Conservation (phyloP, 306 rosid genomes). For the Vigna nakashimae region DNA sequence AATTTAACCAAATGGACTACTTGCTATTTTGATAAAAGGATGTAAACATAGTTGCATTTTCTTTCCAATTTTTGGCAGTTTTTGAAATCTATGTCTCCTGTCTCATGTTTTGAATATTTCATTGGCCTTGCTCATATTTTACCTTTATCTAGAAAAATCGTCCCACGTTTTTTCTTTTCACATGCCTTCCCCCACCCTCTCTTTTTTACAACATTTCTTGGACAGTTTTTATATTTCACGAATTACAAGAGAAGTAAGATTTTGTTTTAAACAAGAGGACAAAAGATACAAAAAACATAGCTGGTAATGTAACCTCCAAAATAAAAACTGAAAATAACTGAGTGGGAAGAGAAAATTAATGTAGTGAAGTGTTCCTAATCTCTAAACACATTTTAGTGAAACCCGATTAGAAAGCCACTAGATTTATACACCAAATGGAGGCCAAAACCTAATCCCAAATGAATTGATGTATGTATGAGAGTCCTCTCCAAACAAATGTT, state of each 20-base stretch:
- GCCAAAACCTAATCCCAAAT: not conserved
- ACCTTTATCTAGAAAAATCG: not conserved
- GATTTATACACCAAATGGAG: not conserved
- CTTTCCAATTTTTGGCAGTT: constrained; percentile 5
- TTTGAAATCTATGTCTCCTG: constrained; percentile 5
- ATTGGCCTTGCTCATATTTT: constrained; percentile 17
- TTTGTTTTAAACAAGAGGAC: no score
- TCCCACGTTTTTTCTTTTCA: constrained; percentile 10
- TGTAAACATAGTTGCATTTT: not conserved
- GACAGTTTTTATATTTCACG: no score
- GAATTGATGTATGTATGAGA: not conserved
- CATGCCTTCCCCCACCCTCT: not conserved
- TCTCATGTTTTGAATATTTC: constrained; percentile 22
- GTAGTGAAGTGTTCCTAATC: not conserved
- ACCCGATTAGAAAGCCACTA: not conserved
- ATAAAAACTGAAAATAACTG: not conserved
- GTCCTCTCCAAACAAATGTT: not conserved
- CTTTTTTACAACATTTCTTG: no score
- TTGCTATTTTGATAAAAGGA: not conserved
- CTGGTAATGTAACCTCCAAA: not conserved
- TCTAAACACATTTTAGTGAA: not conserved
- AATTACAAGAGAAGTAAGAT: no score
- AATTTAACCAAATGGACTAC: not conserved
- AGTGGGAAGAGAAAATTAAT: not conserved
- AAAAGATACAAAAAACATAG: no score